Evolutionary conservation across 352 stramenopile species (phyloP), one percentile per base, ranked within the genome.

Genomic region (Blastocystis sp.): DNA sequence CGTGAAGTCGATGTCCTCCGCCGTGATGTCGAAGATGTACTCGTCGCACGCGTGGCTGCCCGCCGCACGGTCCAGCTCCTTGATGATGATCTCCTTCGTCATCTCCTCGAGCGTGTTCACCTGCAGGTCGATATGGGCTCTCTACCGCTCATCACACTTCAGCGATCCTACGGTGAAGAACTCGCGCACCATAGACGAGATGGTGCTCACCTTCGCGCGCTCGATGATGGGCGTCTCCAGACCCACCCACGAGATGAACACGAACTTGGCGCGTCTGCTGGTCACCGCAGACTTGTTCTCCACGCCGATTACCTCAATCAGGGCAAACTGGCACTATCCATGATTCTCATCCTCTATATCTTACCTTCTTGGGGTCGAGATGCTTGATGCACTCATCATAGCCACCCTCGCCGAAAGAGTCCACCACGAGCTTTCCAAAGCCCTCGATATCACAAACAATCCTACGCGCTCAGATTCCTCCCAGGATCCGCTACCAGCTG

Each of bases 371-470:
- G 17, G 76, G 43, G 34, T 86, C 76, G 10, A 86, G 19, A 28
- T 86, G 64, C 48, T 86, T 70, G 48, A 86, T 86, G 40, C 60
- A 76, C 64, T 86, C 76, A 86, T 86, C 76, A 28, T 86, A 86
- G 19, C 76, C 76, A 76, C 76, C 76, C 28, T 86, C 64, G 34
- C 76, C 76, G n/a, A 52, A 45, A 74, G 76, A 70, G 60, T 76
- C 19, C 11, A 86, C 76, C 69, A 70, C 48, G 7, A 86, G 40
- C 34, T 48, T 86, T 38, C 40, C 70, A 23, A 45, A 76, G 60
- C 64, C 64, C 64, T 86, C 76, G 60, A 76, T 70, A 28, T 86
- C 76, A 62, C 60, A 70, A 76, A 86, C 61, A 56, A 86, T 86
- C 76, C 76, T 76, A 86, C 70, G 14, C n/a, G 10, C 61, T 62